A percentile compares a stretch with the other conserved stretches of the same genome.
Conservation (phyloP, 192 early-diverging fungal species). For the Coemansia sp. region DNA sequence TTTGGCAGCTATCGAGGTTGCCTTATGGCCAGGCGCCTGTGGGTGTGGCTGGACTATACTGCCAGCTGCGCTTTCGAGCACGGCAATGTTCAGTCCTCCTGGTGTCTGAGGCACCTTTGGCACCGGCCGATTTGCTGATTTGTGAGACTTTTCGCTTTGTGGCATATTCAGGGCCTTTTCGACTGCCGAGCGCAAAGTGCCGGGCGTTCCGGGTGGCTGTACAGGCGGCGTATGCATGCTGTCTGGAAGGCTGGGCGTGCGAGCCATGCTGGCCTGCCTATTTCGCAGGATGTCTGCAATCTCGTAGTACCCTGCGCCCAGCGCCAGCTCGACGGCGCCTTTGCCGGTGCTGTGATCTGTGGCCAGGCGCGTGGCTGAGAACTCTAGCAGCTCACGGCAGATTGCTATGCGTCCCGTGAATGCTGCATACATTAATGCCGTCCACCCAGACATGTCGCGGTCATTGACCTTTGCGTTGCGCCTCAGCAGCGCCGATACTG, state of each 20-base stretch:
- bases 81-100: too few relatives aligned
- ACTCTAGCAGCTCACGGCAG: constrained; percentile 39
- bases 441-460: constrained; percentile 35
- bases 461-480: constrained; percentile 11
- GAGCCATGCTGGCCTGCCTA: background rate
- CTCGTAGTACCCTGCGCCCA: constrained; percentile 36
- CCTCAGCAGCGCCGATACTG: constrained; percentile 10
- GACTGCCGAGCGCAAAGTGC: background rate
- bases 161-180: background rate
- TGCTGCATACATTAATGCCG: constrained; percentile 42
- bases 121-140: background rate
- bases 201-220: background rate
- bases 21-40: background rate
- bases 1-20: background rate
- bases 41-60: too few relatives aligned
- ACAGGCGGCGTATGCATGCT: constrained; percentile 14
- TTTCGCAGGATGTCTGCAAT: constrained; percentile 36
- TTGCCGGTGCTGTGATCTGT: constrained; percentile 3
- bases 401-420: constrained; percentile 42
- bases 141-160: background rate
- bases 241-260: constrained; percentile 29
- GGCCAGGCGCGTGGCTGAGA: background rate
- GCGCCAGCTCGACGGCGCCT: constrained; percentile 24
- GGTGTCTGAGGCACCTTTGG: too few relatives aligned
- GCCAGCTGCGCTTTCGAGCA: too few relatives aligned